A percentile compares a stretch with the other conserved stretches of the same genome.
phyloP scores from a whole-genome alignment of 2,329 filamentous ascomycete species.

The Aureobasidium zeae region DNA sequence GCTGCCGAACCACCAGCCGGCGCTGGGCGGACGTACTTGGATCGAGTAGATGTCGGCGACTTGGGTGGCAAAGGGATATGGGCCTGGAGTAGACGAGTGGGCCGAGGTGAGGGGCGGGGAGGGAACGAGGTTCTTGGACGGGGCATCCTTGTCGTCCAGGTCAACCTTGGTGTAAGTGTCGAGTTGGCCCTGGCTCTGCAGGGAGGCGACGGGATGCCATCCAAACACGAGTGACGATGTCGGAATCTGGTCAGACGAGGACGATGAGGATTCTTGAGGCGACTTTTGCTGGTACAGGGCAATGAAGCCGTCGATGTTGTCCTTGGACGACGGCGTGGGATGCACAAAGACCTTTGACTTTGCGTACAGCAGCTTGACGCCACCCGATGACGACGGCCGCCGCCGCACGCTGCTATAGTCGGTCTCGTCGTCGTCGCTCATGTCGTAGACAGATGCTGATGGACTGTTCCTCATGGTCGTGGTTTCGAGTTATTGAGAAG shows the following conservation, averaged over 20 bases:
- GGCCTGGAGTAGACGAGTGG: conserved; percentile 60
- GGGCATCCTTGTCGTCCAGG: conserved; percentile 67
- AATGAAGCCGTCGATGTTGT: conserved; percentile 92
- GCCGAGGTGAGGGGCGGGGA: conserved; percentile 78
- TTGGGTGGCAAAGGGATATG: conserved; percentile 86
- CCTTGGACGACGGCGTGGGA: conserved; percentile 82
- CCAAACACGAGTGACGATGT: conserved; percentile 73
- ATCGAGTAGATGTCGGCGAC: conserved; percentile 85
- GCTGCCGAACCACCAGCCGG: conserved; percentile 98
- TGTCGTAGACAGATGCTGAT: conserved; percentile 80
- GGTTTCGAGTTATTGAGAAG: too few species aligned
- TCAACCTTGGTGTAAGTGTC: conserved; percentile 95
- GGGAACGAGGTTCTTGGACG: conserved; percentile 81
- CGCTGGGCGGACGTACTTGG: conserved; percentile 77
- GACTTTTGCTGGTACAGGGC: conserved; percentile 83
- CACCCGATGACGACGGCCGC: conserved; percentile 64
- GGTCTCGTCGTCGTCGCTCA: conserved; percentile 93
- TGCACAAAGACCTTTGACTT: conserved; percentile 99
- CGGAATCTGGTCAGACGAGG: conserved; percentile 38
- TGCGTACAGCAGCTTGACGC: conserved; percentile 87
- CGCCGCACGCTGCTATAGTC: conserved; percentile 93
- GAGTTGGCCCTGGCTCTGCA: conserved; percentile 62
- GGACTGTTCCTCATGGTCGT: conserved; percentile 44
- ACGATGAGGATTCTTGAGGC: conserved; percentile 31
- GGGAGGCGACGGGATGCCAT: conserved; percentile 82